Base-by-base conservation (phyloP, 495 filamentous ascomycete species). In the Aspergillus taichungensis region DNA sequence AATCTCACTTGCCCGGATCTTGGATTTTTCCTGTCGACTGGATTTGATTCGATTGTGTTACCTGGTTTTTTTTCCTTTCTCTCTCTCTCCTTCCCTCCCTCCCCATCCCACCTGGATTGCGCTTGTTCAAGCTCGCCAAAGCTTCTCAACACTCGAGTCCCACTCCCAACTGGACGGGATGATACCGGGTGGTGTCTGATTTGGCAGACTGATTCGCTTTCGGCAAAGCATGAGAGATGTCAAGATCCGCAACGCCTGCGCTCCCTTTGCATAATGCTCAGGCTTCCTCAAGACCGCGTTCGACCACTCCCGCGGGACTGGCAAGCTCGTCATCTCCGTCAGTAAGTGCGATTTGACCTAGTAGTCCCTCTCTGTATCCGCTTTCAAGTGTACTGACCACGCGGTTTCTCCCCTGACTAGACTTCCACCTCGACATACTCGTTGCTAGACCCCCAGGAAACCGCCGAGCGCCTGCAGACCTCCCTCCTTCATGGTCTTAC, bases 401-500 rank as follows among this genome's bases (percentile, higher is more conserved):
- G 32, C 28, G 8, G 48, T 49, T 58, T 28, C 54, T 34, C 14
- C 30, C 38, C 12, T 30, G 34, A 40, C 6, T 40, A 84, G 76
- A 72, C 74, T 31, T 69, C 75, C 47, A 83, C 80, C 41, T 77
- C 81, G 27, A 68, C 65, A 34, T 82, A 77, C 51, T 76, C 81
- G 35, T 64, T 74, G 54, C 74, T 95, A 50, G 79, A 80, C 18
- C 73, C 83, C 27, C 71, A 80, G 55, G 85, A 96, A 61, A 85
- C 87, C 18, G 88, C 89, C 40, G 70, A 80, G 31, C 81, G 78
- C 47, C 69, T 96, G 36, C 74, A 82, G 39, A 88, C 92, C n/a
- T 96, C 91, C 18, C 71, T 94, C 18, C 77, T 70, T 11, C 73
- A 87, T 52, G 92, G 92, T 28, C 75, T 99, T 13, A 77, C 84